Evolutionary conservation across 2,329 filamentous ascomycete species (phyloP).

Genomic region (Rachicladosporium sp.): DNA sequence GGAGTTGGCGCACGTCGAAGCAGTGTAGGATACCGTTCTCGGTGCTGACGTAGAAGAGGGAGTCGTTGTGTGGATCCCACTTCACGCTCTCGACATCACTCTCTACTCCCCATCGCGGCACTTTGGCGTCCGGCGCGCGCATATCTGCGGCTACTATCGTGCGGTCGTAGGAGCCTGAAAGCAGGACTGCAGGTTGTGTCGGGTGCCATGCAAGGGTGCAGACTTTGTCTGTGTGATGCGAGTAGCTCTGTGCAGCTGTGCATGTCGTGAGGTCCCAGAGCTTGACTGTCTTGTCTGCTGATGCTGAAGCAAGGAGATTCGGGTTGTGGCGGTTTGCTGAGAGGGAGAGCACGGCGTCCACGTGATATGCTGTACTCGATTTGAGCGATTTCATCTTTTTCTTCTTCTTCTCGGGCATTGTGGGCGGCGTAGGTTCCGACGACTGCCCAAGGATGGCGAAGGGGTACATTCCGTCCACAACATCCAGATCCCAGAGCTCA

Average conservation of each 20-base stretch:
- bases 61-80: slow-evolving; percentile 87
- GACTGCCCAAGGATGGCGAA: slow-evolving; percentile 81
- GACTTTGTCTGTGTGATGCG: slow-evolving; percentile 93
- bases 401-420: slow-evolving; percentile 49
- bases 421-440: slow-evolving; percentile 11
- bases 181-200: slow-evolving; percentile 70
- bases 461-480: slow-evolving; percentile 95
- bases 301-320: slow-evolving; percentile 87
- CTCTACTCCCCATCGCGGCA: slow-evolving; percentile 81
- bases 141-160: slow-evolving; percentile 93
- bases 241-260: slow-evolving; percentile 90
- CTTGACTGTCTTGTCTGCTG: slow-evolving; percentile 94
- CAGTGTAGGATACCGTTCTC: slow-evolving; percentile 87
- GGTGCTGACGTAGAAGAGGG: slow-evolving; percentile 88
- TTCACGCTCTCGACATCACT: slow-evolving; percentile 85
- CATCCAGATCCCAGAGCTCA: slow-evolving; percentile 94
- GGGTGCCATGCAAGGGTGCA: slow-evolving; percentile 93
- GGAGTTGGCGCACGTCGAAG: slow-evolving; percentile 71
- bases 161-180: slow-evolving; percentile 90
- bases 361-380: slow-evolving; percentile 82
- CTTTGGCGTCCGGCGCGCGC: slow-evolving; percentile 75
- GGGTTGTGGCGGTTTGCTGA: slow-evolving; percentile 87
- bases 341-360: slow-evolving; percentile 83
- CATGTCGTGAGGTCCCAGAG: slow-evolving; percentile 91
- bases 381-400: slow-evolving; percentile 86